phyloP scores from a whole-genome alignment of 2,329 filamentous ascomycete species.

The Hymenoscyphus fructigenus region DNA sequence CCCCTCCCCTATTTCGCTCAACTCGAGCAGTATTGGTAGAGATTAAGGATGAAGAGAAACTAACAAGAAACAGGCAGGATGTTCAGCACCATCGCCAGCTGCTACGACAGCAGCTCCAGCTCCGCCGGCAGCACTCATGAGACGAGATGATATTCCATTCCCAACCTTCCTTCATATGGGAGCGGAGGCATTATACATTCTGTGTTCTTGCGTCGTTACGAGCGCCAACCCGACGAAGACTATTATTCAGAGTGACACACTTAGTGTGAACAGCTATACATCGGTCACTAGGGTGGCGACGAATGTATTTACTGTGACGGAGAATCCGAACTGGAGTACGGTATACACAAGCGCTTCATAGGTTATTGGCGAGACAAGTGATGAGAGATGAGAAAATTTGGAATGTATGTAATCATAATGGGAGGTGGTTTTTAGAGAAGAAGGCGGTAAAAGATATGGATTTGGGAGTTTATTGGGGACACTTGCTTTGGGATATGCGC shows the following conservation, averaged over 20 bases:
- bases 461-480: neutral
- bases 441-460: neutral
- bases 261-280: neutral
- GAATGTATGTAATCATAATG: neutral
- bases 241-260: neutral
- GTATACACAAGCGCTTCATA: conserved; percentile 5
- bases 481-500: neutral
- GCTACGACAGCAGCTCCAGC: neutral
- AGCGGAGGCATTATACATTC: neutral
- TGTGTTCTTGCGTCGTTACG: conserved; percentile 1
- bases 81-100: neutral
- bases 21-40: neutral
- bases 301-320: neutral
- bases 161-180: neutral
- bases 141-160: neutral
- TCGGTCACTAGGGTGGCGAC: neutral
- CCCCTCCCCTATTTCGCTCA: too few species aligned
- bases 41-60: neutral
- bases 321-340: conserved; percentile 10
- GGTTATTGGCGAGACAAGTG: neutral
- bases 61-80: conserved; percentile 3
- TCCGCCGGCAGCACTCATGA: neutral
- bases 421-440: neutral
- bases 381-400: neutral
- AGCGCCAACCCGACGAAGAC: neutral